These are phyloP conservation scores for Pestalotiopsis sp. DNA, from an alignment of 2,329 filamentous ascomycete genomes.

Conservation along the genomic window DNA sequence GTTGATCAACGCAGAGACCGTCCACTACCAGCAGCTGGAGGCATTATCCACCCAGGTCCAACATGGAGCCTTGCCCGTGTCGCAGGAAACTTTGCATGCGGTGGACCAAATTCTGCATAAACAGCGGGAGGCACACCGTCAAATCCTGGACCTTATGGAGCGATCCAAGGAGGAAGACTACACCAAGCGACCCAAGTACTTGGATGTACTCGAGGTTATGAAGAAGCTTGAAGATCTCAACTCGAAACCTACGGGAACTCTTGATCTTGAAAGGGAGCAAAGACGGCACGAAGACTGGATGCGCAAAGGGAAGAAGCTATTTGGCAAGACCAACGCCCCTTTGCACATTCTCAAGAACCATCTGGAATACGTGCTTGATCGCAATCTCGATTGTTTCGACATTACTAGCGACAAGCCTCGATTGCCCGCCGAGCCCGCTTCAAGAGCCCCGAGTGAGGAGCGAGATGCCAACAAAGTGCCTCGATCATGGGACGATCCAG, in stretches of 20 bases:
- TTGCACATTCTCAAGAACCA: constrained; percentile 94
- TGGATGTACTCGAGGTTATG: constrained; percentile 88
- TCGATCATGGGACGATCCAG: constrained; percentile 62
- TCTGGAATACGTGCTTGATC: constrained; percentile 88
- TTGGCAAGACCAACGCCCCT: constrained; percentile 96
- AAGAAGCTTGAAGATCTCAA: constrained; percentile 86
- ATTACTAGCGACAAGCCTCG: constrained; percentile 81
- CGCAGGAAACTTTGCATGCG: constrained; percentile 73
- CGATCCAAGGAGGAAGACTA: constrained; percentile 76
- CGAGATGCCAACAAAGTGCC: constrained; percentile 46
- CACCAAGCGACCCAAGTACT: constrained; percentile 79
- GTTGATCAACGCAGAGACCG: constrained; percentile 84
- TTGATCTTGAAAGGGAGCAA: constrained; percentile 91
- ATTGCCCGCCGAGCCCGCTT: constrained; percentile 88
- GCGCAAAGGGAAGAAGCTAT: constrained; percentile 95
- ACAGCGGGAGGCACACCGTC: constrained; percentile 89
- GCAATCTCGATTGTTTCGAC: constrained; percentile 91
- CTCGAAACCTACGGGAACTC: constrained; percentile 86
- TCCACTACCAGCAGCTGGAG: constrained; percentile 94
- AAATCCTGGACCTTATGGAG: constrained; percentile 81
- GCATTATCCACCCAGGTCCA: constrained; percentile 83
- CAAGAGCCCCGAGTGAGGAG: constrained; percentile 70
- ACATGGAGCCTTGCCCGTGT: constrained; percentile 73
- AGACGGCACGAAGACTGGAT: constrained; percentile 99
- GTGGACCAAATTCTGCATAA: constrained; percentile 95